Base-by-base conservation (phyloP, 2,329 filamentous ascomycete species). In the Verticillium klebahnii region DNA sequence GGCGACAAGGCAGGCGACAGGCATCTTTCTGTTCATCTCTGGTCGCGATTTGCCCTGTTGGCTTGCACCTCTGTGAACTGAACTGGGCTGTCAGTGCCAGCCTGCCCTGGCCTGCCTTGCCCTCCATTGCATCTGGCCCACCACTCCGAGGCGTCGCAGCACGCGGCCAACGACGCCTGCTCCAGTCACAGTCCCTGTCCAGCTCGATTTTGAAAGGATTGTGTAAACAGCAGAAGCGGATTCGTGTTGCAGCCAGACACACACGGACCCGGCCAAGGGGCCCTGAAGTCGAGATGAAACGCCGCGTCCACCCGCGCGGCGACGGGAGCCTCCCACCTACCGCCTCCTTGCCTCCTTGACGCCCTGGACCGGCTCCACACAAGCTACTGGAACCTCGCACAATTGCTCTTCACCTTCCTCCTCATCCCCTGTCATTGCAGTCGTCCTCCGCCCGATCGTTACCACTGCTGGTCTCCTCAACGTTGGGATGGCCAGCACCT, bases 281-380 rank as follows among this genome's bases (percentile, higher is more conserved):
- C 56, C 60, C 63, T 64, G 63, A 67, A 58, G 59, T 60, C 59
- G 62, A 67, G 67, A 67, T 77, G 75, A 78, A 78, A 77, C 76
- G 68, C 64, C 68, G 67, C 67, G 68, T 67, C 69, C 67, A 67
- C 67, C 71, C 68, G 68, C 67, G 66, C 45, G 19, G 19, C 45
- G 68, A 58, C n/a, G 32, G 31, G 34, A 57, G 32, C 55, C 54
- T 32, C 52, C 54, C 25, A 32, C 54, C 25, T 19, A n/a, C 54
- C 54, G 54, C 54, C 23, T 40, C 40, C 40, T 50, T 50, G 23
- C 40, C 40, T 23, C 37, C 37, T 40, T 40, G 15, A 40, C 37
- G 37, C 37, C 37, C 37, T 40, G 15, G 37, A 17, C 15, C 37
- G 17, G 15, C 37, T 40, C 37, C 37, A 40, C 37, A 40, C 17